A percentile compares a stretch with the other conserved stretches of the same genome.
Evolutionary conservation across 2,329 filamentous ascomycete species (phyloP).

Genomic region (Ascochyta fabae): DNA sequence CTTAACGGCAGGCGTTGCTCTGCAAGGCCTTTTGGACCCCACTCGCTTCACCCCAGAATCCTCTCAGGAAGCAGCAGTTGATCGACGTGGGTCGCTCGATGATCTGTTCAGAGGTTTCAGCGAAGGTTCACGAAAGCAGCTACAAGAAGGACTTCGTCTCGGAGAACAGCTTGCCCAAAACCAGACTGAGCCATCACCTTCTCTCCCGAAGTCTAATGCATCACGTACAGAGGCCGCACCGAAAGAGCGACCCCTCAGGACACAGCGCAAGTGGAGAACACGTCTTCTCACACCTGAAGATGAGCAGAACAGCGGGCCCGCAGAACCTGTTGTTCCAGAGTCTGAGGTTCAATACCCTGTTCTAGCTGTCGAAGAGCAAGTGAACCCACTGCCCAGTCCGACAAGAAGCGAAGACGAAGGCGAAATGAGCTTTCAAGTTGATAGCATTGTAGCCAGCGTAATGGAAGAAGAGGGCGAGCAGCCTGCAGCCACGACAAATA

Average conservation of each 20-base stretch:
- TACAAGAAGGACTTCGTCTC: constrained; percentile 48
- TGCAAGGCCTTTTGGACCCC: constrained; percentile 47
- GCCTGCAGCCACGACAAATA: background rate
- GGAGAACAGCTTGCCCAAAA: constrained; percentile 47
- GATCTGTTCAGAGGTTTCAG: constrained; percentile 50
- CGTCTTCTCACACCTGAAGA: constrained; percentile 47
- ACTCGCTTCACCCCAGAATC: constrained; percentile 36
- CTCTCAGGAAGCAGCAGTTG: constrained; percentile 27
- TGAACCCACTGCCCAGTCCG: constrained; percentile 38
- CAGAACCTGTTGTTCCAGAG: constrained; percentile 12
- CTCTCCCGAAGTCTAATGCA: constrained; percentile 28
- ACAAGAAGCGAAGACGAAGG: constrained; percentile 39
- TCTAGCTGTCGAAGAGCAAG: constrained; percentile 22
- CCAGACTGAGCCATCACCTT: constrained; percentile 24
- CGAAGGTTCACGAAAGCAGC: constrained; percentile 46
- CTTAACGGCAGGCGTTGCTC: constrained; percentile 48
- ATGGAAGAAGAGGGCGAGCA: constrained; percentile 9
- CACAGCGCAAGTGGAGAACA: constrained; percentile 32
- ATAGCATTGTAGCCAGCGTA: constrained; percentile 25
- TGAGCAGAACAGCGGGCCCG: constrained; percentile 26
- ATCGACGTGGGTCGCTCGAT: constrained; percentile 38
- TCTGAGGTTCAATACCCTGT: constrained; percentile 38
- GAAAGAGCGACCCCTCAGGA: constrained; percentile 33
- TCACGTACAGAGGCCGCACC: constrained; percentile 8
- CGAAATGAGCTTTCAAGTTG: constrained; percentile 44